Evolutionary conservation across 2,329 filamentous ascomycete species (phyloP).

Genomic region (Alternaria consortialis): DNA sequence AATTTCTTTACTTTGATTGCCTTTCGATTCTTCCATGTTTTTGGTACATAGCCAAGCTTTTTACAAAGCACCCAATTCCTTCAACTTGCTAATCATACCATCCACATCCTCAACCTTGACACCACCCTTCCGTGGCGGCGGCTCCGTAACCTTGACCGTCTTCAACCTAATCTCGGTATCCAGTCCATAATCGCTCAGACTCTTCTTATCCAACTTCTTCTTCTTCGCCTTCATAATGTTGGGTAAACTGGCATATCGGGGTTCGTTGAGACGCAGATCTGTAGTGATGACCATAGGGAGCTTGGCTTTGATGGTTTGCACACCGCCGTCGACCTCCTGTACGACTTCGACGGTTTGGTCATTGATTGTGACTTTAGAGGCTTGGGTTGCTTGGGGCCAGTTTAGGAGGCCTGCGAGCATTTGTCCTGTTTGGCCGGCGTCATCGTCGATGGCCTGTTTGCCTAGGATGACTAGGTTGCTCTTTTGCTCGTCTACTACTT

Average conservation of each 20-base stretch:
- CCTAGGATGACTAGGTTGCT: conserved; percentile 92
- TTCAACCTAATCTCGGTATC: conserved; percentile 80
- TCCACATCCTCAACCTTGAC: conserved; percentile 98
- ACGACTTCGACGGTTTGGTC: conserved; percentile 78
- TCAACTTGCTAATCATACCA: conserved; percentile 90
- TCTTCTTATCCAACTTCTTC: conserved; percentile 97
- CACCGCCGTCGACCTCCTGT: conserved; percentile 93
- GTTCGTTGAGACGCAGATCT: conserved; percentile 93
- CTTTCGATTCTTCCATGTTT: neutral
- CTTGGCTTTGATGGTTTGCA: conserved; percentile 85
- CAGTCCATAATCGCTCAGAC: conserved; percentile 76
- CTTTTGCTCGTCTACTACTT: conserved; percentile 82
- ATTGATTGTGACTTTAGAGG: conserved; percentile 81
- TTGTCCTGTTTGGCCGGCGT: conserved; percentile 94
- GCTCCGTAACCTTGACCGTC: conserved; percentile 90
- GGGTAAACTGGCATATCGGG: conserved; percentile 90
- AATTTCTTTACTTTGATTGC: neutral
- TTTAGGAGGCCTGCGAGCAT: conserved; percentile 93
- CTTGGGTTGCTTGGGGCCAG: conserved; percentile 96
- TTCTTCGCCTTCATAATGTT: conserved; percentile 99
- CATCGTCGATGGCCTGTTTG: conserved; percentile 98
- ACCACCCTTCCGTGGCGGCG: conserved; percentile 85
- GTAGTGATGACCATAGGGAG: conserved; percentile 95
- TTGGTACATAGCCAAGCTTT: neutral
- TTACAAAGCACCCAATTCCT: conserved; percentile 92